These are phyloP conservation scores for Pestalotiopsis sp. DNA, from an alignment of 2,329 filamentous ascomycete genomes.

Conservation along the genomic window DNA sequence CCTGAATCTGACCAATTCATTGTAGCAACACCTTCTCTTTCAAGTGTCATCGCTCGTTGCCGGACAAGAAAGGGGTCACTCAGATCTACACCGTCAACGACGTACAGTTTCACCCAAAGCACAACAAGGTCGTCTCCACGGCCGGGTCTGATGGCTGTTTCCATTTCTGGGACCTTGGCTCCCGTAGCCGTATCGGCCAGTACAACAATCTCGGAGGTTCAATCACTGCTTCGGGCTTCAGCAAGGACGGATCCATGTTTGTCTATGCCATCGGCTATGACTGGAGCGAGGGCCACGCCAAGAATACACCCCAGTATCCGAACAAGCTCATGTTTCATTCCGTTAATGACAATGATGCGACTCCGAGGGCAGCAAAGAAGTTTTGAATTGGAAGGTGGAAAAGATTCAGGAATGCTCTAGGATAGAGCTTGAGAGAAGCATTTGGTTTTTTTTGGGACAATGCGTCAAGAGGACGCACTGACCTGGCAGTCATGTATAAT, in stretches of 20 bases:
- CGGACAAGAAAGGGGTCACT: slow-evolving; percentile 16
- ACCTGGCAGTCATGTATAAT: slow-evolving; percentile 13
- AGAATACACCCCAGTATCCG: slow-evolving; percentile 23
- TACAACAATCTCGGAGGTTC: slow-evolving; percentile 55
- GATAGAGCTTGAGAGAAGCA: not conserved
- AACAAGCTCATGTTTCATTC: slow-evolving; percentile 30
- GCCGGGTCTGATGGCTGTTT: slow-evolving; percentile 36
- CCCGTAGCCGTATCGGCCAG: slow-evolving; percentile 51
- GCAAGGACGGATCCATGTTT: slow-evolving; percentile 57
- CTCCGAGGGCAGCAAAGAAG: slow-evolving; percentile 13
- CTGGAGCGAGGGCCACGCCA: slow-evolving; percentile 66
- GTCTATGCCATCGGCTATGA: slow-evolving; percentile 70
- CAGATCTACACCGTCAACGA: slow-evolving; percentile 35
- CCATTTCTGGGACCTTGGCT: slow-evolving; percentile 59
- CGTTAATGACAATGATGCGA: slow-evolving; percentile 22
- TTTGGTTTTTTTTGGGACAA: not conserved
- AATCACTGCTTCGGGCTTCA: slow-evolving; percentile 66
- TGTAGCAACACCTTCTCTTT: slow-evolving; percentile 28
- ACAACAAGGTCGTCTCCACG: slow-evolving; percentile 26
- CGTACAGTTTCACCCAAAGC: slow-evolving; percentile 29
- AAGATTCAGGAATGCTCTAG: not conserved
- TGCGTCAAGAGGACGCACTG: not conserved
- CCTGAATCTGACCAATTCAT: not conserved
- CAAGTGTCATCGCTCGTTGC: slow-evolving; percentile 31
- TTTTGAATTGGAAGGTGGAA: not conserved